Evolutionary conservation across 140 eudicot genomes (phyloP).

Genomic region (Oenanthe javanica): DNA sequence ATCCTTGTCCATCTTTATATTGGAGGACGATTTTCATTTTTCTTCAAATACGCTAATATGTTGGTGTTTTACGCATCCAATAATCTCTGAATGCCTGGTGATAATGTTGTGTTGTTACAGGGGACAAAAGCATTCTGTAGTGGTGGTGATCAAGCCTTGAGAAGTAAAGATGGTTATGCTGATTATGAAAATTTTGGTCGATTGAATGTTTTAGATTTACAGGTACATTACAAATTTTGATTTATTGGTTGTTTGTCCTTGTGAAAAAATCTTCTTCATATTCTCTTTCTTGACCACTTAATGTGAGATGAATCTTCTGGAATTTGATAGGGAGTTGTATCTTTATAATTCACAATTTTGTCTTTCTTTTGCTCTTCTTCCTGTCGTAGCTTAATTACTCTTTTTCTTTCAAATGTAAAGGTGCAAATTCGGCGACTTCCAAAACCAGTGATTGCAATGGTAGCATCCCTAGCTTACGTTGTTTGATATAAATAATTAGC

Average conservation of each 20-base stretch:
- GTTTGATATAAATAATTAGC: neutral
- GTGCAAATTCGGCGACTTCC: slow-evolving; percentile 94
- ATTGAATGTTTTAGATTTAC: slow-evolving; percentile 92
- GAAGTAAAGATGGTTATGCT: slow-evolving; percentile 80
- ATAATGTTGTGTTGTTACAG: slow-evolving; percentile 27
- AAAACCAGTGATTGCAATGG: slow-evolving; percentile 98
- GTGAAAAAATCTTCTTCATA: too few relatives aligned
- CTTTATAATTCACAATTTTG: neutral
- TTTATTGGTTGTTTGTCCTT: neutral
- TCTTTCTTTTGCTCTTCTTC: neutral
- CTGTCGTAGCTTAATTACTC: neutral
- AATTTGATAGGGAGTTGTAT: neutral
- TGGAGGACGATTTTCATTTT: neutral
- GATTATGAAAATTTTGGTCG: slow-evolving; percentile 81
- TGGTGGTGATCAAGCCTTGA: slow-evolving; percentile 92
- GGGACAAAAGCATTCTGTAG: slow-evolving; percentile 96
- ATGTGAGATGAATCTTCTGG: neutral
- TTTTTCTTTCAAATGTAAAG: slow-evolving; percentile 24
- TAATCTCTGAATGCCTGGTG: neutral
- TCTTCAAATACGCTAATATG: neutral
- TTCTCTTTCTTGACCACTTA: neutral
- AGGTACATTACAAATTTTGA: slow-evolving; percentile 31
- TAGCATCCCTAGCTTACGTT: slow-evolving; percentile 18
- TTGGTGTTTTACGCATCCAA: neutral
- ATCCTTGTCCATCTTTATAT: neutral